These are phyloP conservation scores for Aspergillus heteromorphus DNA, from an alignment of 495 filamentous ascomycete genomes.

Conservation along the genomic window DNA sequence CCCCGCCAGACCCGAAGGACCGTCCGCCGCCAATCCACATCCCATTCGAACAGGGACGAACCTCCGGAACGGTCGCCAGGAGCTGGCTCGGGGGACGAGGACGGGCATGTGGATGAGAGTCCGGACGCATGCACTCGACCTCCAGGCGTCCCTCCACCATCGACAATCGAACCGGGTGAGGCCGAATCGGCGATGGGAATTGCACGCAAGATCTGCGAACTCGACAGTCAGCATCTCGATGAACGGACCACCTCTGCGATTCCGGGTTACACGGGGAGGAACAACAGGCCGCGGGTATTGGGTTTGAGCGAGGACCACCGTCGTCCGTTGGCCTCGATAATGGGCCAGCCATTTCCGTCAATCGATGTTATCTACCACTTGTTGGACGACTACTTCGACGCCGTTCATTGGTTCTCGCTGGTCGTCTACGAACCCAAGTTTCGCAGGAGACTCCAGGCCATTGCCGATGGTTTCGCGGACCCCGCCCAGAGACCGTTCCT, in stretches of 20 bases:
- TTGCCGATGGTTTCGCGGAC: slow-evolving; percentile 22
- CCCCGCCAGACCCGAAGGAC: too few relatives aligned
- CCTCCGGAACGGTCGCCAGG: too few relatives aligned
- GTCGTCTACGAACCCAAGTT: slow-evolving; percentile 28
- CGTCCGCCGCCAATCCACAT: too few relatives aligned
- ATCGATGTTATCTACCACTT: slow-evolving; percentile 15
- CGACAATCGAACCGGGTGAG: slow-evolving; percentile 16
- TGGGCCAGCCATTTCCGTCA: slow-evolving; percentile 18
- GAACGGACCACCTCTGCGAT: slow-evolving; percentile 27
- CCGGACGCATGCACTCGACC: too few relatives aligned
- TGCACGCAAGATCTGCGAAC: slow-evolving; percentile 20
- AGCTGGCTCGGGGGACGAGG: too few relatives aligned
- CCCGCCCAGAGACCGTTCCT: slow-evolving; percentile 25
- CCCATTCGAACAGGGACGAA: background rate
- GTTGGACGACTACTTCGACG: slow-evolving; percentile 29
- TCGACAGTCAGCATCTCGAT: slow-evolving; percentile 19
- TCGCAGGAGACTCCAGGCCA: slow-evolving; percentile 18
- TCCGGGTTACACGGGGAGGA: slow-evolving; percentile 20
- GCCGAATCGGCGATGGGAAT: slow-evolving; percentile 25
- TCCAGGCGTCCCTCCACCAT: background rate
- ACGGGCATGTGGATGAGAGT: too few relatives aligned
- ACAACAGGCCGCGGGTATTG: background rate
- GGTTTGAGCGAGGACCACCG: slow-evolving; percentile 5
- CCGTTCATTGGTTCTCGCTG: slow-evolving; percentile 33
- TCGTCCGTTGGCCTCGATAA: slow-evolving; percentile 16